These are phyloP conservation scores for Arthroderma sp. DNA, from an alignment of 2,329 filamentous ascomycete species.

Conservation along the genomic window DNA sequence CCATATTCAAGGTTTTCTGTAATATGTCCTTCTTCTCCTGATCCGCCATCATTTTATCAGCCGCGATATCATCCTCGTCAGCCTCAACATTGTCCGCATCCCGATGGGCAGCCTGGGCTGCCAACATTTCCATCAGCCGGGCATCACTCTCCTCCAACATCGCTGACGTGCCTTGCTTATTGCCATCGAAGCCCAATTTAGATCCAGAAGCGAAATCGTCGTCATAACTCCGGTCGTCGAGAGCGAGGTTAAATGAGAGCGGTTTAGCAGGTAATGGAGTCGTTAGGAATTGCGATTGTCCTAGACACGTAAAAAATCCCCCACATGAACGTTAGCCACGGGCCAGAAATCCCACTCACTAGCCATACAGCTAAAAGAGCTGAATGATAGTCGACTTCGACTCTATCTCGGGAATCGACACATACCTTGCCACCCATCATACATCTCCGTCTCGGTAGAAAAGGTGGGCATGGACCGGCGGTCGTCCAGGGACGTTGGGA, in stretches of 20 bases:
- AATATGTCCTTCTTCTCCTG: constrained; percentile 68
- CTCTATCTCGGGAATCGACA: not conserved
- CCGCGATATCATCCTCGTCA: constrained; percentile 66
- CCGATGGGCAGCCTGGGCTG: constrained; percentile 77
- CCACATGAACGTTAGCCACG: not conserved
- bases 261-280: constrained; percentile 74
- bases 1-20: constrained; percentile 84
- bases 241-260: constrained; percentile 68
- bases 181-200: constrained; percentile 26
- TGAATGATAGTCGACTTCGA: too few relatives aligned
- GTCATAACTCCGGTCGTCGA: constrained; percentile 65
- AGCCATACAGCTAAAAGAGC: too few relatives aligned
- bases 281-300: constrained; percentile 89
- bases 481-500: constrained; percentile 86
- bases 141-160: constrained; percentile 62
- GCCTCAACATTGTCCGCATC: constrained; percentile 52
- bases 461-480: constrained; percentile 55
- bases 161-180: constrained; percentile 21
- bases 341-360: too few relatives aligned
- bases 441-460: constrained; percentile 84
- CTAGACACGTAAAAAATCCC: constrained; percentile 33
- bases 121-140: constrained; percentile 88
- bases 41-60: constrained; percentile 58
- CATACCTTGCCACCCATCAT: constrained; percentile 95
- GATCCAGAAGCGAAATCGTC: constrained; percentile 36